Conservation (phyloP, 495 filamentous ascomycete genomes). For the Filosporella fistucella region DNA sequence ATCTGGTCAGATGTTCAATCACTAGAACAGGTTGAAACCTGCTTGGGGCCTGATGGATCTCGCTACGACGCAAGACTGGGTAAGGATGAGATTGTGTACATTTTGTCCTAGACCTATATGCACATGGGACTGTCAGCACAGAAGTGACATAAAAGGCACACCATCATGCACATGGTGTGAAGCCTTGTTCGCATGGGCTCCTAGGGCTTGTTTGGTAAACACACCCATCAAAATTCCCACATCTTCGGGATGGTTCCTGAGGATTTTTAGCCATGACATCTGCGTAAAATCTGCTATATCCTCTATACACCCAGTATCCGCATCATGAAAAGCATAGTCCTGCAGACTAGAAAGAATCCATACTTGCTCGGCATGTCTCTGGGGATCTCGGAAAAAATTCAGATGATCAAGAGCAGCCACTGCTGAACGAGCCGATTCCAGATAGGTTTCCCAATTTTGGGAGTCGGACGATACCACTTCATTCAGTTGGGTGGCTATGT, state of each 20-base stretch:
- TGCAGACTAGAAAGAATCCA: conserved; percentile 43
- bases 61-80: neutral
- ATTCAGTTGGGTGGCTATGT: conserved; percentile 20
- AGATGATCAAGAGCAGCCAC: conserved; percentile 30
- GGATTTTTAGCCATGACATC: conserved; percentile 36
- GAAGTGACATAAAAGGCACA: no score
- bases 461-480: conserved; percentile 19
- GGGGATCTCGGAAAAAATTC: conserved; percentile 31
- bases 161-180: no score
- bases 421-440: conserved; percentile 29
- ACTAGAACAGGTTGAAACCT: neutral
- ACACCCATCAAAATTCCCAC: conserved; percentile 38
- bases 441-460: conserved; percentile 26
- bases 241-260: conserved; percentile 34
- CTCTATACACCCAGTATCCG: conserved; percentile 36
- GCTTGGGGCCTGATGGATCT: neutral
- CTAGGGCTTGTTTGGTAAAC: neutral
- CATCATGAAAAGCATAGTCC: conserved; percentile 40
- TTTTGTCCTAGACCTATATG: no score
- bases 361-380: conserved; percentile 33
- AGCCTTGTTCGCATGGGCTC: no score
- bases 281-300: conserved; percentile 45
- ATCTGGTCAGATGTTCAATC: conserved; percentile 24
- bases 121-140: no score
- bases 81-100: no score